Percentiles rank a stretch among this genome's conserved stretches.
Conservation (phyloP, 1,139 yeast genomes). For the Hanseniaspora sp. region DNA sequence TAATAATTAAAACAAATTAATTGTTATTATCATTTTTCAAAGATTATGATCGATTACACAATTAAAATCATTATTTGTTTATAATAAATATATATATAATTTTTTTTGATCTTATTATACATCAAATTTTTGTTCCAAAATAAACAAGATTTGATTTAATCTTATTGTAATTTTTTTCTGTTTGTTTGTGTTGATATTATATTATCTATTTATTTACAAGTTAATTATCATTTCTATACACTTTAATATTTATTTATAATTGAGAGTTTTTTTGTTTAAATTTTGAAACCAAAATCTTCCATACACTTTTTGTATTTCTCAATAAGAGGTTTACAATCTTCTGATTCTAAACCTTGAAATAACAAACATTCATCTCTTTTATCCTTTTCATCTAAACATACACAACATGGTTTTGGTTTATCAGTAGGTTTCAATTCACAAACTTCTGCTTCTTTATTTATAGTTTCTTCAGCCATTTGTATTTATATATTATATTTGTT, state of each 20-base stretch:
- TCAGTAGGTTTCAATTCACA: constrained; percentile 18
- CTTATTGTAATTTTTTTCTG: too few relatives aligned
- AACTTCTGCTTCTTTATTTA: constrained; percentile 15
- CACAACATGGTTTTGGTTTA: constrained; percentile 94
- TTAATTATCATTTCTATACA: neutral
- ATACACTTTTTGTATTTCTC: constrained; percentile 69
- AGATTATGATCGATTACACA: too few relatives aligned
- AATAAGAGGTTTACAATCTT: constrained; percentile 66
- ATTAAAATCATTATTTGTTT: too few relatives aligned
- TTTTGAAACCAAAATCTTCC: constrained; percentile 78
- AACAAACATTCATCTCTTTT: constrained; percentile 78
- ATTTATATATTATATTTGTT: neutral
- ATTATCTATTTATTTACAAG: neutral
- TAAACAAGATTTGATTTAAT: too few relatives aligned
- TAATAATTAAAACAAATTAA: too few relatives aligned
- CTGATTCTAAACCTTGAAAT: constrained; percentile 71
- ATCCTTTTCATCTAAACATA: constrained; percentile 77
- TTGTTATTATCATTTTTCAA: too few relatives aligned
- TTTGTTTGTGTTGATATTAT: too few relatives aligned
- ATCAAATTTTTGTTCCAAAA: too few relatives aligned
- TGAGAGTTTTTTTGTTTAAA: constrained; percentile 23
- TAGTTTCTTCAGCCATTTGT: neutral
- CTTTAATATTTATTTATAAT: neutral
- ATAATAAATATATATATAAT: too few relatives aligned
- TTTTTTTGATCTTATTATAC: too few relatives aligned